Evolutionary conservation across 1,284 basidiomycete species (phyloP), one percentile per base, ranked within the genome.

Genomic region (Rhizopogon parksii): DNA sequence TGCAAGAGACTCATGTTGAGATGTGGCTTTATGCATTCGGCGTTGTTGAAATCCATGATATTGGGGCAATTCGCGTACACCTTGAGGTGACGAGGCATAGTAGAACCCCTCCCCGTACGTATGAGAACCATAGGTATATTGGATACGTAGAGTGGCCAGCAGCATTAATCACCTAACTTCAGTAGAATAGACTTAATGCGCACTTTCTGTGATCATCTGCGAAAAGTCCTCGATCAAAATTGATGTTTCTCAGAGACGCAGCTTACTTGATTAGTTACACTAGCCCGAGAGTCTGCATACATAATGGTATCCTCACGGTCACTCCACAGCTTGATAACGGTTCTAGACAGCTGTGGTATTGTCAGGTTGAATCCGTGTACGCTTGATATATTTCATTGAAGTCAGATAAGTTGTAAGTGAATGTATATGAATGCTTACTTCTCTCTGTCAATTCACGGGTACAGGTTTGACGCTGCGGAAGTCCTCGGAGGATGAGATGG

Each of bases 251-350:
- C 21, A 38, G 50, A 43, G 48, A 46, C 46, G 40, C 47, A 47
- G 51, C 74, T 47, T 53, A 86, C 85, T 77, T 91, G 85, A 61
- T 91, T 87, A 59, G 90, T 87, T 3, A 89, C 87, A 24, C 79
- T 80, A 0, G 21, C 21, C 21, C 6, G 21, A 24, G 84, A 88
- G 39, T 88, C 84, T 7, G 79, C 82, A 56, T 71, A 89, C 54
- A 74, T 75, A 1, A 65, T 68, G 2, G 77, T 82, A 51, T 84
- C 81, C 24, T 91, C 85, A 40, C 89, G 72, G 57, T 88, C 76
- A 51, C 85, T 77, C 87, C 89, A 91, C 1, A 83, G 79, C 65
- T 91, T 90, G 53, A 91, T 85, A 36, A 89, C 67, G 14, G 73
- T 78, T 57, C 79, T 82, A 1, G 87, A 87, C 57, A 83, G 76